A percentile compares a stretch with the other conserved stretches of the same genome.
Evolutionary conservation across 75 land plant genomes (phyloP).

Genomic region (Selaginella moellendorffii): DNA sequence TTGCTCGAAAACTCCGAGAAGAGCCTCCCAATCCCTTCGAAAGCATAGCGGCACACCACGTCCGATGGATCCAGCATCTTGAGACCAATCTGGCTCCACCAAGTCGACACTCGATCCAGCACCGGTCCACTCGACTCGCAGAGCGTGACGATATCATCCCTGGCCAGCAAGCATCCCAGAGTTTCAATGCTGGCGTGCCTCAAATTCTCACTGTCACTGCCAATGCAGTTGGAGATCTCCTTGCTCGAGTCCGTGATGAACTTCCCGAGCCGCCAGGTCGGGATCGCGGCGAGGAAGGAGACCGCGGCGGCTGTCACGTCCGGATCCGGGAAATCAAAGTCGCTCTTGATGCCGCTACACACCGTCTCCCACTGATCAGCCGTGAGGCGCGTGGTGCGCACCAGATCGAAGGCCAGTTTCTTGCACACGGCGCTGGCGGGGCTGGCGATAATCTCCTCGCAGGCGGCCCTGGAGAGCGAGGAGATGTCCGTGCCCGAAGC

Average conservation of each 20-base stretch:
- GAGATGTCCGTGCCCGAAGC: constrained; percentile 95
- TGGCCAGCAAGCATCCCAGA: constrained; percentile 71
- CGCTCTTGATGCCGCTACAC: constrained; percentile 54
- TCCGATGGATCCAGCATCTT: constrained; percentile 74
- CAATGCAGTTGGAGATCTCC: constrained; percentile 57
- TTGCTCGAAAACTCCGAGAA: constrained; percentile 82
- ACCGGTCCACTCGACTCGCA: constrained; percentile 59
- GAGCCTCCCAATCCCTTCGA: constrained; percentile 73
- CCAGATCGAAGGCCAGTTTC: constrained; percentile 91
- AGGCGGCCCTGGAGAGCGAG: constrained; percentile 51
- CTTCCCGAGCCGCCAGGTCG: constrained; percentile 53
- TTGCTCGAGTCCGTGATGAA: constrained; percentile 53
- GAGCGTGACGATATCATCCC: constrained; percentile 83
- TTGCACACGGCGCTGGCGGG: constrained; percentile 90
- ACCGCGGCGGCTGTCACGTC: no score
- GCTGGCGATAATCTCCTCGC: constrained; percentile 82
- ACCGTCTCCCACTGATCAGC: constrained; percentile 83
- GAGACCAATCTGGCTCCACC: constrained; percentile 78
- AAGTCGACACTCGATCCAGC: constrained; percentile 49
- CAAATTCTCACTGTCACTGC: constrained; percentile 44
- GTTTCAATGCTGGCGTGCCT: constrained; percentile 69
- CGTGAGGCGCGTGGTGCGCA: constrained; percentile 73
- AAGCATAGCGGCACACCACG: constrained; percentile 63
- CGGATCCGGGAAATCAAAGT: constrained; percentile 90
- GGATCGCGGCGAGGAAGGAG: no score